Conservation (phyloP, 2,329 filamentous ascomycete species). For the Ophiostoma ips region DNA sequence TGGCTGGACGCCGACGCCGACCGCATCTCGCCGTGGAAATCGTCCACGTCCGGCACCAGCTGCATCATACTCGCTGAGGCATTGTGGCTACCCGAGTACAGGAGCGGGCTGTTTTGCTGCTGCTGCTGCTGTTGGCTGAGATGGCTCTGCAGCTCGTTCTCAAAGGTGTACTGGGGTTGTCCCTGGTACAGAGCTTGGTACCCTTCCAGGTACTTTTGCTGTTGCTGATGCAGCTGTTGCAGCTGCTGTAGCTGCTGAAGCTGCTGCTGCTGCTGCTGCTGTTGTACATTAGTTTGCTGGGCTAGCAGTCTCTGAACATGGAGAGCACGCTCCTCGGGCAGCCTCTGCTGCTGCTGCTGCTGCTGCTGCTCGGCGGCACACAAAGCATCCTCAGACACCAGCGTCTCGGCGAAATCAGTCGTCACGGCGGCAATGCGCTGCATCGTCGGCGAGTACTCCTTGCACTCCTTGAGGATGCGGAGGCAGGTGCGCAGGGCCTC, state of each 20-base stretch:
- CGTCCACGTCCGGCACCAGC: background rate
- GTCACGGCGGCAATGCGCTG: conserved; percentile 12
- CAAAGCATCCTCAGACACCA: conserved; percentile 1
- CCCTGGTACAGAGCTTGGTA: background rate
- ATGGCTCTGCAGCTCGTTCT: background rate
- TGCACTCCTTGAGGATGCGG: conserved; percentile 9
- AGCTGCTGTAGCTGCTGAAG: background rate
- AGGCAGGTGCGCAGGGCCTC: conserved; percentile 8
- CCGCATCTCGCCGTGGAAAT: background rate
- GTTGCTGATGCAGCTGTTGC: background rate
- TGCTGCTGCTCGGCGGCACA: background rate
- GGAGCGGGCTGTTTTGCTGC: background rate
- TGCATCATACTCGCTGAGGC: background rate
- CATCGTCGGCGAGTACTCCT: conserved; percentile 13
- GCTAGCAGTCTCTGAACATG: background rate
- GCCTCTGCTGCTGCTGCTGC: conserved; percentile 1
- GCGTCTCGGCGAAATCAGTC: conserved; percentile 9
- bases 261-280: no score
- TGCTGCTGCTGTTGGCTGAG: background rate
- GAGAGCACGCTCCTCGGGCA: no score
- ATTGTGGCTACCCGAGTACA: background rate
- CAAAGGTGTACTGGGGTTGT: background rate
- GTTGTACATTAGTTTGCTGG: background rate
- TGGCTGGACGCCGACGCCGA: conserved; percentile 7
- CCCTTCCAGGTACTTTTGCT: background rate